These are phyloP conservation scores for Furcasterigmium sp. DNA, from an alignment of 2,329 filamentous ascomycete genomes.

Conservation along the genomic window DNA sequence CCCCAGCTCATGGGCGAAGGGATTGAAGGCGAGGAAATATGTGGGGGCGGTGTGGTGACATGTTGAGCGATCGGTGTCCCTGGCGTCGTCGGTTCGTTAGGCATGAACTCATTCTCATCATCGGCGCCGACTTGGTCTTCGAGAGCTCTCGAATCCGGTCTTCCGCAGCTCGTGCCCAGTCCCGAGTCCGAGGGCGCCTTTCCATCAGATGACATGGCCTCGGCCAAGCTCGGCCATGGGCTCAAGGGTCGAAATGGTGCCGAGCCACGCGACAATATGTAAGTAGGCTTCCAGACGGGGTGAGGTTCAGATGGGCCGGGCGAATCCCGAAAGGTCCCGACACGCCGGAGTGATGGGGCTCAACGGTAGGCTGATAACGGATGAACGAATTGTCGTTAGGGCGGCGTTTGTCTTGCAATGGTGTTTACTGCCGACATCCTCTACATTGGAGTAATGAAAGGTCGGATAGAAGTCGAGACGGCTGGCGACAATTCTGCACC, in stretches of 20 bases:
- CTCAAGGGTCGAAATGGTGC: background rate
- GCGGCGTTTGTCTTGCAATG: too few species aligned
- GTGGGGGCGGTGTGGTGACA: slow-evolving; percentile 11
- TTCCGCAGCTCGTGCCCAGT: background rate
- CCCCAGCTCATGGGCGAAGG: slow-evolving; percentile 20
- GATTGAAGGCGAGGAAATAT: slow-evolving; percentile 15
- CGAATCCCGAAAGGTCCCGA: slow-evolving; percentile 1
- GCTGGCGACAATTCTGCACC: background rate
- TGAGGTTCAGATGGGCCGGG: background rate
- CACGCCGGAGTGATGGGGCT: background rate
- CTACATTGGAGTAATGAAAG: too few species aligned
- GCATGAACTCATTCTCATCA: background rate
- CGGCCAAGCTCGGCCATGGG: slow-evolving; percentile 1
- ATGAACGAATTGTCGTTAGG: too few species aligned
- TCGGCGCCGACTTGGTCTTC: background rate
- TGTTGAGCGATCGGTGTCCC: slow-evolving; percentile 2
- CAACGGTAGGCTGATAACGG: too few species aligned
- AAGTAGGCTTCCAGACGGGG: too few species aligned
- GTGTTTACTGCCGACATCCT: too few species aligned
- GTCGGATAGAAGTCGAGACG: too few species aligned
- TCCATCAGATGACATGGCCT: slow-evolving; percentile 1
- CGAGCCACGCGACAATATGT: too few species aligned
- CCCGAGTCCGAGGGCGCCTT: background rate
- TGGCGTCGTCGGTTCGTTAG: background rate
- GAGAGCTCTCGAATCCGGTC: background rate